Conservation (phyloP, 2,329 filamentous ascomycete species). For the Aphanocladium album region DNA sequence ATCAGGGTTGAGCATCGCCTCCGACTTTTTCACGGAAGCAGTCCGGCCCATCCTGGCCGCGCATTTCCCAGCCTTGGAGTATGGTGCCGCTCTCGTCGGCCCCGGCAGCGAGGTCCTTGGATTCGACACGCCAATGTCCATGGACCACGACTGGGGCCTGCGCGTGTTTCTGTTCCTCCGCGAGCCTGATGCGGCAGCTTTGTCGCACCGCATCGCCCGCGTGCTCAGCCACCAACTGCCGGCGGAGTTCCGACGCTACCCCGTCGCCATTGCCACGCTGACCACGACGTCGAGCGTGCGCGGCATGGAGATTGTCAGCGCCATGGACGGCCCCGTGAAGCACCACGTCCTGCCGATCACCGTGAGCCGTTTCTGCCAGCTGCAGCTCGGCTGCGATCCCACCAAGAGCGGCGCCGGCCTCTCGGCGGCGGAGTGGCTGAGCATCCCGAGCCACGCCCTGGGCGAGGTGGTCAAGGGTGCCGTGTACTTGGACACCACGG, state of each 20-base stretch:
- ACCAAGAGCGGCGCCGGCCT: not conserved
- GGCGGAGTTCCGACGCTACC: not conserved
- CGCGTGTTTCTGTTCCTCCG: slow-evolving; percentile 2
- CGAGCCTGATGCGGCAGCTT: not conserved
- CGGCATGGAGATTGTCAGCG: not conserved
- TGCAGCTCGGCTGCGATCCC: slow-evolving; percentile 1
- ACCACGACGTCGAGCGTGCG: not conserved
- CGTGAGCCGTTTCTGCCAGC: not conserved
- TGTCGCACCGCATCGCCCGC: not conserved
- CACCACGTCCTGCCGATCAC: slow-evolving; percentile 6
- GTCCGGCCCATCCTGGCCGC: not conserved
- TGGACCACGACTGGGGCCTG: slow-evolving; percentile 11
- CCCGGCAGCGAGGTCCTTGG: slow-evolving; percentile 11
- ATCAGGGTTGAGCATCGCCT: not conserved
- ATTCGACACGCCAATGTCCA: slow-evolving; percentile 10
- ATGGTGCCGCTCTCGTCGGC: slow-evolving; percentile 9
- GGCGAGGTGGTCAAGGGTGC: not conserved
- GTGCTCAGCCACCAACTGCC: slow-evolving; percentile 5
- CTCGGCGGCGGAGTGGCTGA: not conserved
- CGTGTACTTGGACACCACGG: not conserved
- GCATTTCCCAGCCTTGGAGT: not conserved
- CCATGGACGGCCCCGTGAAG: not conserved
- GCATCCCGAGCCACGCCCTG: not conserved
- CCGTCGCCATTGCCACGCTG: not conserved
- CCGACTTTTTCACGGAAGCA: slow-evolving; percentile 2